Conservation (phyloP, 2,329 filamentous ascomycete species). For the Pseudopithomyces maydicus region DNA sequence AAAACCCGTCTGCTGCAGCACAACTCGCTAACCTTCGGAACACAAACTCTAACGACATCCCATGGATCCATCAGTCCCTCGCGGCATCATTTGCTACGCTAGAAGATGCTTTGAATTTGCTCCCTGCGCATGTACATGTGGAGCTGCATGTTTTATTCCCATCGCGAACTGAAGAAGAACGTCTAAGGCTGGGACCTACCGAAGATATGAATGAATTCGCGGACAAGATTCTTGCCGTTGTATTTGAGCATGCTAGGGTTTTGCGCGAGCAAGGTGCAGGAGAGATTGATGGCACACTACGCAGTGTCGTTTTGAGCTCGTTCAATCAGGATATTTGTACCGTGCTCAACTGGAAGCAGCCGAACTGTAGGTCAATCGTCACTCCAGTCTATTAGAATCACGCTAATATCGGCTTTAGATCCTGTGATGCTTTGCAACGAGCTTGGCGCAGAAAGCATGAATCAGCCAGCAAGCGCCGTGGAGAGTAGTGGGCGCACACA, state of each 20-base stretch:
- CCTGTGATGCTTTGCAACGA: conserved; percentile 96
- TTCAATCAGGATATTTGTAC: conserved; percentile 91
- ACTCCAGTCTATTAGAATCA: not conserved
- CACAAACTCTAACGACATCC: conserved; percentile 41
- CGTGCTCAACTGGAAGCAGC: conserved; percentile 98
- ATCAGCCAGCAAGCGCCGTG: conserved; percentile 45
- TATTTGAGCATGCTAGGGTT: conserved; percentile 87
- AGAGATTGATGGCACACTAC: conserved; percentile 67
- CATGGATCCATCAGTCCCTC: conserved; percentile 72
- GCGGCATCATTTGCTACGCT: conserved; percentile 80
- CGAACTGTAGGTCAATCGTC: conserved; percentile 72
- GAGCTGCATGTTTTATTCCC: conserved; percentile 94
- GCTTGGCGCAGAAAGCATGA: conserved; percentile 67
- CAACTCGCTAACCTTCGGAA: conserved; percentile 33
- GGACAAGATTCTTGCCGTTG: conserved; percentile 79
- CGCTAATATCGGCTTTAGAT: conserved; percentile 53
- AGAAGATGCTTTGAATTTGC: conserved; percentile 72
- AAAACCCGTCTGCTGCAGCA: conserved; percentile 28
- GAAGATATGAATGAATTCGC: conserved; percentile 85
- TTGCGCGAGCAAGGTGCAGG: conserved; percentile 62
- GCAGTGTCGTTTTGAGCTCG: conserved; percentile 91
- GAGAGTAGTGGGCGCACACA: conserved; percentile 71
- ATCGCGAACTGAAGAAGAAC: conserved; percentile 72
- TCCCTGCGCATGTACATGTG: conserved; percentile 81
- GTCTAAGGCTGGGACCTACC: conserved; percentile 72